Evolutionary conservation across 1,284 basidiomycete species (phyloP), one percentile per base, ranked within the genome.

Genomic region (Ustilago hordei): DNA sequence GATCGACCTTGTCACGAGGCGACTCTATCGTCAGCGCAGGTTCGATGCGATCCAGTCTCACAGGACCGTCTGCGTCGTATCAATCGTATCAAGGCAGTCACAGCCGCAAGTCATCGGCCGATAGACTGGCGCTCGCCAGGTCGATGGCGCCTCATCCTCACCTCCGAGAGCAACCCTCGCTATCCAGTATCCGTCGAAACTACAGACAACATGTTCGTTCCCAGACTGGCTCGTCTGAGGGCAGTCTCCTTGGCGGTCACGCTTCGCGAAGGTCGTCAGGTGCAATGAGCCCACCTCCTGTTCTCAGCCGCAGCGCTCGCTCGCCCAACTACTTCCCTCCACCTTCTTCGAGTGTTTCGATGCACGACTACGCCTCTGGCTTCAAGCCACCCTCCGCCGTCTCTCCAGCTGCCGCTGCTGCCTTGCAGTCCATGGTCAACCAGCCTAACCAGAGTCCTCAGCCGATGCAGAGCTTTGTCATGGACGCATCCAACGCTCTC

Each of bases 301-400:
- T 73, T 35, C 70, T 78, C 19, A 78, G 65, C 41, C 70, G 70
- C 19, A 75, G 71, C 23, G 81, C 81, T 35, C 70, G 81, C n/a
- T 78, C 75, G 3, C 76, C 68, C 34, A 75, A 68, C 65, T 81
- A 83, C 61, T 83, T 81, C 38, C 80, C 78, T 3, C 71, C 60
- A 9, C 66, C 75, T 11, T 55, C 79, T 8, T 68, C 67, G 17
- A 54, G 38, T 17, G 57, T 39, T 0, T 68, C 69, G 9, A 68
- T 73, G 67, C 62, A 72, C 32, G 65, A 59, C 55, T 81, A 81
- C 35, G 79, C 81, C 11, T 65, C 59, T 4, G 75, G 75, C 1
- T 77, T 77, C 75, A 77, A 77, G 53, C 75, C 75, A 17, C 55
- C 75, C 4, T 77, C 75, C 1, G 69, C 64, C n/a, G 52, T 77